phyloP scores from a whole-genome alignment of 176 grass and related monocot species.

The Oryza nivara region DNA sequence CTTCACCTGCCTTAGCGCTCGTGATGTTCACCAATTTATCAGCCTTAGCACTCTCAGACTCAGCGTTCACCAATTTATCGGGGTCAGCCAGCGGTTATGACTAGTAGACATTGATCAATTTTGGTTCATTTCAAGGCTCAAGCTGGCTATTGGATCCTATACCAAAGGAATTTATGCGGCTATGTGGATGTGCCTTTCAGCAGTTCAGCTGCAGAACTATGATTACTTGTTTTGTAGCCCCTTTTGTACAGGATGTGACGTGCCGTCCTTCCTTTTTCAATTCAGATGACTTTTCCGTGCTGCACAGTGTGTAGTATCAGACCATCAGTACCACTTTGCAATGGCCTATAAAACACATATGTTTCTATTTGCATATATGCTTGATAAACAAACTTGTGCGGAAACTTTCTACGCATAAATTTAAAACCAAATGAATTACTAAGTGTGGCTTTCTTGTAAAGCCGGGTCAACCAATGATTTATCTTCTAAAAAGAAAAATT shows the following conservation, averaged over 20 bases:
- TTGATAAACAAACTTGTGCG: not conserved
- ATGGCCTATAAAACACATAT: not conserved
- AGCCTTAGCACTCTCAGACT: not conserved
- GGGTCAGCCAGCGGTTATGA: not conserved
- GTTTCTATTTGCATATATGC: not conserved
- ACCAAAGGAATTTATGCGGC: not conserved
- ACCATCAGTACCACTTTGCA: not conserved
- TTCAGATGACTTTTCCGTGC: not conserved
- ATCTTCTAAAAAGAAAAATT: too few species aligned
- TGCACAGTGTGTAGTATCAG: constrained; percentile 2
- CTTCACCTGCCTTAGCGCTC: too few species aligned
- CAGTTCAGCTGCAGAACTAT: constrained; percentile 8
- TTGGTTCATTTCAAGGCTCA: not conserved
- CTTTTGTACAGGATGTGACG: not conserved
- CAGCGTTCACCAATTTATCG: not conserved
- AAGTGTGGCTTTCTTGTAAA: not conserved
- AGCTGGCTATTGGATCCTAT: not conserved
- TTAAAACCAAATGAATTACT: constrained; percentile 3
- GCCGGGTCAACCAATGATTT: too few species aligned
- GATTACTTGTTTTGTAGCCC: not conserved
- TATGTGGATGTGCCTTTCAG: not conserved
- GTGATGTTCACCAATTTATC: not conserved
- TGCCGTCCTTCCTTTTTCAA: not conserved
- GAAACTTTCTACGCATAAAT: not conserved
- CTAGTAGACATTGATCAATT: not conserved